Evolutionary conservation across 1,284 basidiomycete genomes (phyloP), one percentile per base, ranked within the genome.

Genomic region (Phellopilus nigrolimitatus): DNA sequence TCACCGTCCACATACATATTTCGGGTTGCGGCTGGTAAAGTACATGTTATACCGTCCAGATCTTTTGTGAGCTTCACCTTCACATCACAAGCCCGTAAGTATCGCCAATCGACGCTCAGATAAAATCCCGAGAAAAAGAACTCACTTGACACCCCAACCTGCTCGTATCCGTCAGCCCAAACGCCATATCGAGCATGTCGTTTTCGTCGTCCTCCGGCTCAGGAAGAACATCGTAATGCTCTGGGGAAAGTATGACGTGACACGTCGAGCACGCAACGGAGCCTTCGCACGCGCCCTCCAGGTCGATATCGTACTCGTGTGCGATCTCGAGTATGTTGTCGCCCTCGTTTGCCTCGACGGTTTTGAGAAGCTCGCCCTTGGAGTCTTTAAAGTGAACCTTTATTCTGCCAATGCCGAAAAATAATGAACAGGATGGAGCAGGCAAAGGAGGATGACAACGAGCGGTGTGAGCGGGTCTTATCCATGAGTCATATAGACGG

Each of bases 221-320:
- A 1, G 90, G 85, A 2, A 97, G 74, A 43, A 79, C 64, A 66
- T 97, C 91, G 65, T 92, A 98, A 54, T 84, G 75, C 60, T 92
- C 83, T 8, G 82, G 82, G 43, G 85, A 78, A 39, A 98, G 77
- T 51, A 98, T 92, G 54, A 98, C 84, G 67, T 99, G 95, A 67
- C 97, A 99, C 33, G 97, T 99, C 24, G 95, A 98, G 67, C 95
- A 99, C 17, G 95, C 97, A 49, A 97, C 82, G 0, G 92, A 97
- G 42, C 92, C 90, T 75, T 98, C 95, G 67, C 97, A 99, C 24
- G 94, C 94, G 57, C 93, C 95, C 77, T 99, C 95, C n/a, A 99
- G 76, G 64, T 99, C 95, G 51, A 99, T 83, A 62, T 98, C 95
- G 66, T 97, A 84, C 68, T 98, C 95, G 65, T 97, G 95, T 2